phyloP scores from a whole-genome alignment of 169 alveolate species.

The Plasmodium chabaudi region DNA sequence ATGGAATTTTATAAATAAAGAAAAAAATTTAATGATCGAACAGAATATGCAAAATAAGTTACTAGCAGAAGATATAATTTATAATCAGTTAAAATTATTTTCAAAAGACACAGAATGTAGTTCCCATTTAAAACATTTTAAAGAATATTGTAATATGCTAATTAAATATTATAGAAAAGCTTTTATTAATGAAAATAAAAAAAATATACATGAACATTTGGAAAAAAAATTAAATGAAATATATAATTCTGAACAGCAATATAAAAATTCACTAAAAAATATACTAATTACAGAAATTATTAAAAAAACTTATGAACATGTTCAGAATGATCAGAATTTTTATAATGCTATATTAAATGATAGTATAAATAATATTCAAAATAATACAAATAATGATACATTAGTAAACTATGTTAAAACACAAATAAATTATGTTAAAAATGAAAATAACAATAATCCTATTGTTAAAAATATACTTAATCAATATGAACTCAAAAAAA shows the following conservation, averaged over 20 bases:
- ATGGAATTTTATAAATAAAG: slow-evolving; percentile 78
- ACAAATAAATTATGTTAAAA: slow-evolving; percentile 2
- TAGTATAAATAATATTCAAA: slow-evolving; percentile 30
- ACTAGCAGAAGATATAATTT: slow-evolving; percentile 86
- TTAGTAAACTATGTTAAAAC: slow-evolving; percentile 26
- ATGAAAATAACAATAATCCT: slow-evolving; percentile 10
- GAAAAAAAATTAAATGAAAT: slow-evolving; percentile 72
- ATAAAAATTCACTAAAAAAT: slow-evolving; percentile 40
- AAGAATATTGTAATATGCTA: slow-evolving; percentile 24
- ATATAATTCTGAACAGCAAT: slow-evolving; percentile 32
- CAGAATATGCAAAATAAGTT: slow-evolving; percentile 85
- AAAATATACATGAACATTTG: slow-evolving; percentile 17
- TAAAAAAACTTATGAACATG: slow-evolving; percentile 14
- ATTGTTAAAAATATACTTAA: slow-evolving; percentile 32
- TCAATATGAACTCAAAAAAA: slow-evolving; percentile 46
- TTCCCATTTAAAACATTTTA: slow-evolving; percentile 69
- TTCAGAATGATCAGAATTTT: slow-evolving; percentile 21
- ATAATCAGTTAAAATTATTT: slow-evolving; percentile 83
- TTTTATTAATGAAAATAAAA: slow-evolving; percentile 30
- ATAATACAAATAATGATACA: slow-evolving; percentile 30
- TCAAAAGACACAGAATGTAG: slow-evolving; percentile 80
- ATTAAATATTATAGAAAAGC: slow-evolving; percentile 24
- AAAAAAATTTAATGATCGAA: slow-evolving; percentile 85
- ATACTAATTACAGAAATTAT: slow-evolving; percentile 44
- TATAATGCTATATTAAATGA: slow-evolving; percentile 29